Percentiles rank a stretch among this genome's conserved stretches.
Conservation (phyloP, 106 monocot genomes). For the Iris macrosiphon region DNA sequence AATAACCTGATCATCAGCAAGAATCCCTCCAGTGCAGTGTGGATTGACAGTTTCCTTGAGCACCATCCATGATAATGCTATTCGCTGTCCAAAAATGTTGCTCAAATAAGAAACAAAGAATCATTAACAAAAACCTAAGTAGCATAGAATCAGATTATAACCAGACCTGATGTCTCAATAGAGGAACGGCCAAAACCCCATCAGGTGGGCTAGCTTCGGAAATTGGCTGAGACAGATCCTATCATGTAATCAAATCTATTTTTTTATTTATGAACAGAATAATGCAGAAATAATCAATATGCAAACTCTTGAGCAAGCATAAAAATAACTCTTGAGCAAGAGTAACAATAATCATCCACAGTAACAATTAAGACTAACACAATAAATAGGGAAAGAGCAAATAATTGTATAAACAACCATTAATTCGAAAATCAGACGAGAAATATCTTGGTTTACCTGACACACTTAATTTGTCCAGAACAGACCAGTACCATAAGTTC, state of each 20-base stretch:
- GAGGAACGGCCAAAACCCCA: conserved; percentile 71
- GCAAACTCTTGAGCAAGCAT: neutral
- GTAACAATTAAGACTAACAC: no score
- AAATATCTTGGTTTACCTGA: no score
- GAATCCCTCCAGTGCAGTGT: conserved; percentile 84
- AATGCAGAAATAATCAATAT: neutral
- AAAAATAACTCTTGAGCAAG: neutral
- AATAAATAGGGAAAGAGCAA: no score
- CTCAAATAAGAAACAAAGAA: conserved; percentile 4
- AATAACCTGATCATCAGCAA: conserved; percentile 91
- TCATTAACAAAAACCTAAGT: neutral
- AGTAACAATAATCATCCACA: neutral
- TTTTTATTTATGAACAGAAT: neutral
- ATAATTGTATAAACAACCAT: no score
- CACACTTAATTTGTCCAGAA: no score
- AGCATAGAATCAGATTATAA: conserved; percentile 5
- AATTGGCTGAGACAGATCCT: conserved; percentile 88
- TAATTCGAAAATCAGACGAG: no score
- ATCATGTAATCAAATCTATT: conserved; percentile 8
- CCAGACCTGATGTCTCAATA: conserved; percentile 88
- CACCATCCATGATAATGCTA: conserved; percentile 97
- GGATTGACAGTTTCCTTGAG: conserved; percentile 61
- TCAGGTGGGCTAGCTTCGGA: conserved; percentile 74
- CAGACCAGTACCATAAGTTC: no score
- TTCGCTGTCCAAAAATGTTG: conserved; percentile 43